Evolutionary conservation across 1,139 yeast species (phyloP), one percentile per base, ranked within the genome.

Genomic region (Candida tropicalis): DNA sequence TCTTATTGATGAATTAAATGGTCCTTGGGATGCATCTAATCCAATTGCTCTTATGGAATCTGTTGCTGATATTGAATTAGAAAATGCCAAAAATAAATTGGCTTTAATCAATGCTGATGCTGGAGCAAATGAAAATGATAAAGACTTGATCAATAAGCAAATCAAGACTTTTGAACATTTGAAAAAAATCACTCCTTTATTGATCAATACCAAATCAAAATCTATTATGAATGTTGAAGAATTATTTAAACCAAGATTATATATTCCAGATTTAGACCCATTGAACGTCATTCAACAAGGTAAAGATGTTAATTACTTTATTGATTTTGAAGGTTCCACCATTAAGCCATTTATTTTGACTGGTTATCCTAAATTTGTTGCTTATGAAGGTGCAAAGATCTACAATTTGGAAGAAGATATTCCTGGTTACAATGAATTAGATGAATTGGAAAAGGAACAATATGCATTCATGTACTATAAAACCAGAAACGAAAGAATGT

Each of bases 401-500:
- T 90, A 83, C 70, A 77, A 85, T 57, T 68, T 84, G 54, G 77
- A 79, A 47, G 82, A 84, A 48, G 96, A 90, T 50, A 75, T 89
- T 47, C 89, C 87, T 35, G 84, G 81, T 40, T 90, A 72, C 61
- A 80, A 79, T 7, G 70, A 76, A 47, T 67, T 90, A 65, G 79
- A 80, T 41, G 95, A 84, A 26, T 68, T 78, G 35, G 95, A 88
- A 53, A 80, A 86, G 65, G 84, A 80, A 53, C 91, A 90, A 59
- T 87, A 87, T 56, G 84, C 84, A 57, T 90, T 86, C 65, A 87
- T 90, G 83, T 83, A 85, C 60, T 84, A 82, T 54, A 83, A 91
- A 64, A 90, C 98, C 6, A 84, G 97, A 73, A 89, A 90, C 62
- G 96, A 91, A 66, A 83, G 87, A 54, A 68, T 87, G 45, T 93